Percentiles rank a stretch among this genome's conserved stretches.
Conservation (phyloP, 169 alveolate species). For the Amoebophrya sp. region DNA sequence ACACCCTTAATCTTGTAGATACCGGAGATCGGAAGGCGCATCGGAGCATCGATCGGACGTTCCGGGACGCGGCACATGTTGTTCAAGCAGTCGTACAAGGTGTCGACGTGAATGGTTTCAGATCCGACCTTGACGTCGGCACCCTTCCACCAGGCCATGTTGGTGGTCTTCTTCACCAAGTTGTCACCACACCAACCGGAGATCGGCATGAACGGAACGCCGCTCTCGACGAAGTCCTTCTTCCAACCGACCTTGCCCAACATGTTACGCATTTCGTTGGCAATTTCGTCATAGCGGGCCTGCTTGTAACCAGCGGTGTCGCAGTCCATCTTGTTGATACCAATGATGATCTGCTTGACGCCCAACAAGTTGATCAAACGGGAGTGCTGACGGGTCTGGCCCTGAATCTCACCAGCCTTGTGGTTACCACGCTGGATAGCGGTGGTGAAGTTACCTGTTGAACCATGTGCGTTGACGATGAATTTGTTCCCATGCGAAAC, state of each 20-base stretch:
- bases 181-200: constrained; percentile 97
- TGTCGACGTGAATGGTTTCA: constrained; percentile 11
- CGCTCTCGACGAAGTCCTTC: constrained; percentile 66
- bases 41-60: background rate
- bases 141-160: constrained; percentile 97
- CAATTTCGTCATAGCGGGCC: constrained; percentile 91
- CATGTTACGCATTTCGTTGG: constrained; percentile 84
- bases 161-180: constrained; percentile 87
- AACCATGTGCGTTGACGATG: background rate
- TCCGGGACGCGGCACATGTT: background rate
- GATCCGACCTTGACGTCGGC: background rate
- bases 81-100: background rate
- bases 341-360: constrained; percentile 95
- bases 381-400: constrained; percentile 97
- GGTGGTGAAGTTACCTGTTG: constrained; percentile 58
- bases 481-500: background rate
- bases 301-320: constrained; percentile 77
- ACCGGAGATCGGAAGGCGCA: background rate
- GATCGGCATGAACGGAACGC: constrained; percentile 93
- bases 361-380: constrained; percentile 96
- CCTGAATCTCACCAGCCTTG: constrained; percentile 54
- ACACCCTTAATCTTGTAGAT: constrained; percentile 96
- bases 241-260: constrained; percentile 94
- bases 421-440: constrained; percentile 23
- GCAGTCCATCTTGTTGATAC: constrained; percentile 97